Conservation (phyloP, 1,284 basidiomycete species). For the Leccinum huronense region DNA sequence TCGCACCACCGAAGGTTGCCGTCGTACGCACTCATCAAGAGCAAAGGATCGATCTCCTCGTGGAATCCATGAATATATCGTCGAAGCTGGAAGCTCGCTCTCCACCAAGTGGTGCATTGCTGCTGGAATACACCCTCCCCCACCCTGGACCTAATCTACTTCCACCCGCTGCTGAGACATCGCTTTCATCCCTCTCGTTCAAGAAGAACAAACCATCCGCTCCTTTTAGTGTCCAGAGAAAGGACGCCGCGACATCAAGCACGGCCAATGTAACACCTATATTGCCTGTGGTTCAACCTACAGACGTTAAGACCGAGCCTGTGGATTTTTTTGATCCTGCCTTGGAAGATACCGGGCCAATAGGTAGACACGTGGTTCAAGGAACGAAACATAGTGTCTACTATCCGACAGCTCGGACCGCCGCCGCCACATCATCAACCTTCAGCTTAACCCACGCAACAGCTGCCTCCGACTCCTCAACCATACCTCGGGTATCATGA, state of each 20-base stretch:
- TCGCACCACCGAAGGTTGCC: constrained; percentile 21
- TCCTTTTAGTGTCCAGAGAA: constrained; percentile 11
- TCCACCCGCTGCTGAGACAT: constrained; percentile 27
- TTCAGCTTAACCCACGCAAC: constrained; percentile 17
- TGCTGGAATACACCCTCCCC: constrained; percentile 35
- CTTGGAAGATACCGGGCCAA: too few relatives aligned
- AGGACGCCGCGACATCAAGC: constrained; percentile 14
- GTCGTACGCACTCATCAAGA: constrained; percentile 33
- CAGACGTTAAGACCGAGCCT: neutral
- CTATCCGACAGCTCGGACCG: neutral
- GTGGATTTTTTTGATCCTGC: too few relatives aligned
- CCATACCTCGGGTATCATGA: constrained; percentile 26
- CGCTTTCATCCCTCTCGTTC: constrained; percentile 41
- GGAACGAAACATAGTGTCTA: too few relatives aligned
- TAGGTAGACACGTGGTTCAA: too few relatives aligned
- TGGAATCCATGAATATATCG: constrained; percentile 30
- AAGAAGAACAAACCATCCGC: constrained; percentile 39
- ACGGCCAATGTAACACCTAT: constrained; percentile 6
- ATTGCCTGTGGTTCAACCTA: constrained; percentile 15
- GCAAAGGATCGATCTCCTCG: constrained; percentile 30
- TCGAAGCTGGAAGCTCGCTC: constrained; percentile 38
- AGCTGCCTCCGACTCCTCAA: constrained; percentile 14
- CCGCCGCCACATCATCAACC: constrained; percentile 3
- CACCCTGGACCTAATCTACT: constrained; percentile 31
- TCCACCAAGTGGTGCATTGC: constrained; percentile 51